phyloP scores from a whole-genome alignment of 2,329 filamentous ascomycete species.

The Claviceps sp. region DNA sequence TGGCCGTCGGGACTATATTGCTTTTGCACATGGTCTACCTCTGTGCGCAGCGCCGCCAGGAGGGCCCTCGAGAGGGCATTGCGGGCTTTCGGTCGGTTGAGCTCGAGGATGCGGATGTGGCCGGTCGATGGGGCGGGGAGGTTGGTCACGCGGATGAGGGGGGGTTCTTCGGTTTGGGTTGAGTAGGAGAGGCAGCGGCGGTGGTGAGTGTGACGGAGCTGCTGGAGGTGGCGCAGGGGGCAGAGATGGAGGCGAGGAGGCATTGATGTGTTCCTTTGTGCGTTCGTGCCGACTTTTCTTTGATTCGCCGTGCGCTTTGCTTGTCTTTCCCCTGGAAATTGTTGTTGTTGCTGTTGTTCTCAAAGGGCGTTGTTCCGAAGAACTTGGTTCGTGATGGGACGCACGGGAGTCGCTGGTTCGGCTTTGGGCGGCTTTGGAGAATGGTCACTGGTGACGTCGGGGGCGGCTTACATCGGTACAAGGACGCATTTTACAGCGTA shows the following conservation, averaged over 20 bases:
- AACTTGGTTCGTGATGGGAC: too few relatives aligned
- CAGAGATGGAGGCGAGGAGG: slow-evolving; percentile 17
- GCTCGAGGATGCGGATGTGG: slow-evolving; percentile 74
- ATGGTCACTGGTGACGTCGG: neutral
- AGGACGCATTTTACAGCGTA: too few relatives aligned
- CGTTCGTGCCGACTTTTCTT: too few relatives aligned
- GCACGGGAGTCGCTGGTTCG: too few relatives aligned
- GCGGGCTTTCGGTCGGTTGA: slow-evolving; percentile 72
- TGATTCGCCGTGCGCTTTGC: too few relatives aligned
- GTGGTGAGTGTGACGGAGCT: slow-evolving; percentile 14
- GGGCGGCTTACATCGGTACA: slow-evolving; percentile 3
- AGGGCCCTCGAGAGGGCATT: slow-evolving; percentile 83
- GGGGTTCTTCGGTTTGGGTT: slow-evolving; percentile 22
- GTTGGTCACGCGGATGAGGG: slow-evolving; percentile 56
- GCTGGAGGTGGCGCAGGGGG: slow-evolving; percentile 12
- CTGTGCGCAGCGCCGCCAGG: slow-evolving; percentile 54
- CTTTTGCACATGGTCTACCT: slow-evolving; percentile 58
- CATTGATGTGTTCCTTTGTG: slow-evolving; percentile 13
- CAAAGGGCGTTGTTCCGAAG: too few relatives aligned
- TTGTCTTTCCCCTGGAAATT: too few relatives aligned
- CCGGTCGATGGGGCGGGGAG: slow-evolving; percentile 68
- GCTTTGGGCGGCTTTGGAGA: too few relatives aligned
- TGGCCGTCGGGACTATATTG: slow-evolving; percentile 44
- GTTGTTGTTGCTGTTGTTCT: too few relatives aligned
- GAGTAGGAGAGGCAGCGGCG: slow-evolving; percentile 25